Conservation (phyloP, 2,329 filamentous ascomycete species). For the Massarina eburnea region DNA sequence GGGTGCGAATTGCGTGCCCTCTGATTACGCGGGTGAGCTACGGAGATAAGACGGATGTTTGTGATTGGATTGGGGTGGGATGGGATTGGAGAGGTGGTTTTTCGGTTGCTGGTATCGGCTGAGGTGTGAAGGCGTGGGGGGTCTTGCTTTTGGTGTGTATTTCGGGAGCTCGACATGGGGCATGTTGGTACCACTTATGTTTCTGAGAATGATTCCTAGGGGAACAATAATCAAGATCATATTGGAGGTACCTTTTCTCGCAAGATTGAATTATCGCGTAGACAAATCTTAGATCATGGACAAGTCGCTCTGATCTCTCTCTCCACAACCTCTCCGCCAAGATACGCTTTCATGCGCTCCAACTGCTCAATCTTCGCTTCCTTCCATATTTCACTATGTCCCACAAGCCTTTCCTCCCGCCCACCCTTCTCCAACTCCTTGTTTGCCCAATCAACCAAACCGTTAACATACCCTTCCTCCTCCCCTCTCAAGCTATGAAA, state of each 20-base stretch:
- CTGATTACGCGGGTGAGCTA: not conserved
- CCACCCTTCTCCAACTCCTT: constrained; percentile 18
- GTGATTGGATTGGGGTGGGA: too few species aligned
- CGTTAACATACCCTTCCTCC: constrained; percentile 45
- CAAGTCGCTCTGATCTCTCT: constrained; percentile 7
- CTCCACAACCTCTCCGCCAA: constrained; percentile 6
- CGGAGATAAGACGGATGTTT: constrained; percentile 6
- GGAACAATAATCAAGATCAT: not conserved
- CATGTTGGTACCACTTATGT: too few species aligned
- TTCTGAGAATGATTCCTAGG: too few species aligned
- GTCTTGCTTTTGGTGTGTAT: too few species aligned
- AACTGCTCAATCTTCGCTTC: constrained; percentile 36
- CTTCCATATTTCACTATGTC: constrained; percentile 42
- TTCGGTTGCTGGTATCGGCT: too few species aligned
- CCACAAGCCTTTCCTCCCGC: constrained; percentile 19
- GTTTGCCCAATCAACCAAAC: constrained; percentile 46
- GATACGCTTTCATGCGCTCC: constrained; percentile 35
- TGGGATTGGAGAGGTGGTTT: too few species aligned
- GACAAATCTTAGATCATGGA: too few species aligned
- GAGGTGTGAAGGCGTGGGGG: too few species aligned
- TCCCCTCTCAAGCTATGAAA: constrained; percentile 49
- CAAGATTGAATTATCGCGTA: too few species aligned
- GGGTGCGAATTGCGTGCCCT: constrained; percentile 12
- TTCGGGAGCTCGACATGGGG: too few species aligned
- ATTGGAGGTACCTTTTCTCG: too few species aligned